Evolutionary conservation across 108 stramenopile genomes (phyloP).

Genomic region (Nitzschia sp.): DNA sequence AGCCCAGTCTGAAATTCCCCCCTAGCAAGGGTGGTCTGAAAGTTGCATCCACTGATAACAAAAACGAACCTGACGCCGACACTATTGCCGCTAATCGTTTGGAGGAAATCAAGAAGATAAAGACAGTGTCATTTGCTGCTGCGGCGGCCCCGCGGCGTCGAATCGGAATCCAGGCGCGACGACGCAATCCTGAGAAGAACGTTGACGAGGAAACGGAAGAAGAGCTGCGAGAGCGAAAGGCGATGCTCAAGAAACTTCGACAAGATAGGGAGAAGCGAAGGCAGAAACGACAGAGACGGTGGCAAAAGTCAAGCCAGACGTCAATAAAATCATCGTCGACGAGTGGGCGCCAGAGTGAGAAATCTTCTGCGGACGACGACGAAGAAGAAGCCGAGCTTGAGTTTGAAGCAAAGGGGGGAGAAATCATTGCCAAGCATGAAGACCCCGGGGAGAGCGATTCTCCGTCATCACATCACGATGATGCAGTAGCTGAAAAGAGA

Average conservation of each 20-base stretch:
- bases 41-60: neutral
- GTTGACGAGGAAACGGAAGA: constrained; percentile 11
- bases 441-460: neutral
- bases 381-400: constrained; percentile 25
- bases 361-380: constrained; percentile 3
- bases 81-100: constrained; percentile 8
- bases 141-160: constrained; percentile 22
- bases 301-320: neutral
- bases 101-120: constrained; percentile 31
- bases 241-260: constrained; percentile 21
- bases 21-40: no score
- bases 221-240: constrained; percentile 9
- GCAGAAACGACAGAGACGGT: constrained; percentile 13
- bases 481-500: neutral
- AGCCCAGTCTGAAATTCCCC: no score
- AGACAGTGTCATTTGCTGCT: constrained; percentile 18
- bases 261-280: constrained; percentile 26
- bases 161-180: constrained; percentile 26
- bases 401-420: neutral
- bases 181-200: constrained; percentile 2
- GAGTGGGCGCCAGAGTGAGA: neutral
- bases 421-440: neutral
- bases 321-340: neutral
- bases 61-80: neutral
- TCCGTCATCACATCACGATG: neutral